Conservation (phyloP, 139 green algal species). For the Chlamydomonas schloesseri region DNA sequence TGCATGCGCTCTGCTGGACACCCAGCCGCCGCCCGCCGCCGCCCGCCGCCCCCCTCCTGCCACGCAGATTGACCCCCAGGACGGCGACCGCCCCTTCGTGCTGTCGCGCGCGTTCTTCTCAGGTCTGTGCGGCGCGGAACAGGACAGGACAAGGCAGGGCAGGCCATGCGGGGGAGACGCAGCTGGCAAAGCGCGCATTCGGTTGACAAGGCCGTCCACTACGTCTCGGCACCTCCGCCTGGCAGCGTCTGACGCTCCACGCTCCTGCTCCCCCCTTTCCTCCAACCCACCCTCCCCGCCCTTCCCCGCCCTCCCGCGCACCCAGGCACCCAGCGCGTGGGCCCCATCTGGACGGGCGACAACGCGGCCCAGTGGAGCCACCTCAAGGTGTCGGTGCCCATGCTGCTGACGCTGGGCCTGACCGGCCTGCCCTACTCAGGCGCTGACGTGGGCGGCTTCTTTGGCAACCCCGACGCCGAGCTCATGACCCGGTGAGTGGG, state of each 20-base stretch:
- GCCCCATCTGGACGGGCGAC: conserved; percentile 99
- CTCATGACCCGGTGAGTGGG: conserved; percentile 90
- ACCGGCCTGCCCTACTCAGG: conserved; percentile 92
- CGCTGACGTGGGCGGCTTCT: conserved; percentile 98
- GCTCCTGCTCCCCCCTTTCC: too few relatives aligned
- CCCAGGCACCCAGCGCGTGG: conserved; percentile 83
- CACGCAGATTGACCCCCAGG: conserved; percentile 45
- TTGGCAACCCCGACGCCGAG: conserved; percentile 96
- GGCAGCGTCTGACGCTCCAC: too few relatives aligned
- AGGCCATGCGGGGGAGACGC: too few relatives aligned
- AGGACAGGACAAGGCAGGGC: too few relatives aligned
- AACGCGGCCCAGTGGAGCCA: conserved; percentile 93
- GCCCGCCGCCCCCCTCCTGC: too few relatives aligned
- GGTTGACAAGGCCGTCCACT: too few relatives aligned
- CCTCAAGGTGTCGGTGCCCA: conserved; percentile 90
- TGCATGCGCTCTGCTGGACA: too few relatives aligned
- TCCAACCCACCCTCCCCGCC: not conserved
- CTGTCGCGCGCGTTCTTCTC: conserved; percentile 96
- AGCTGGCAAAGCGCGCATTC: too few relatives aligned
- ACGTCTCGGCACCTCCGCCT: too few relatives aligned
- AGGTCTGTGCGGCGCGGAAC: conserved; percentile 55
- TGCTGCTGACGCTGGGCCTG: conserved; percentile 92
- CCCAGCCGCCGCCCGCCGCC: too few relatives aligned
- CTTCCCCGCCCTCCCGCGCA: not conserved
- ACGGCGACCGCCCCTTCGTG: conserved; percentile 97